Evolutionary conservation across 2,329 filamentous ascomycete species (phyloP).

Genomic region (Clonostachys sp.): DNA sequence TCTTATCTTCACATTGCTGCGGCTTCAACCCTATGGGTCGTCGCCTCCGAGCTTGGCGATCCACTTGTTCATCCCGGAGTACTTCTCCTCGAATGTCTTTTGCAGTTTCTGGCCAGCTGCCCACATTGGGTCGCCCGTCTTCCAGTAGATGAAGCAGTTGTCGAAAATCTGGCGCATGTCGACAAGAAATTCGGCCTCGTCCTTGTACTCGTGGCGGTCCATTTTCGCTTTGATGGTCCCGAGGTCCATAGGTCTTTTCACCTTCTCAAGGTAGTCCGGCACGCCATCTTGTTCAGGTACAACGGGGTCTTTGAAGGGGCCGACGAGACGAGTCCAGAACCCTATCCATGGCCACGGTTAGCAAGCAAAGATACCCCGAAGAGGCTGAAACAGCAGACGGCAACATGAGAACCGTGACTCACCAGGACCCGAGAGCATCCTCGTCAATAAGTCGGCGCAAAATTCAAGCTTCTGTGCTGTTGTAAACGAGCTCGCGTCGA

Average conservation of each 20-base stretch:
- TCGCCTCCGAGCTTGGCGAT: conserved; percentile 45
- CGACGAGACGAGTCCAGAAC: conserved; percentile 63
- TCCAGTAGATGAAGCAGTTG: conserved; percentile 64
- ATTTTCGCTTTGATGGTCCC: conserved; percentile 57
- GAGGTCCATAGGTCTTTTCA: conserved; percentile 60
- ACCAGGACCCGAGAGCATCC: conserved; percentile 61
- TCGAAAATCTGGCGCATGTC: conserved; percentile 59
- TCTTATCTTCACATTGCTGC: too few species aligned
- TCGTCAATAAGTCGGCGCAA: conserved; percentile 50
- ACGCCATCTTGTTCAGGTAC: conserved; percentile 51
- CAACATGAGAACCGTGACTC: conserved; percentile 8
- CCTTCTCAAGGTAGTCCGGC: conserved; percentile 56
- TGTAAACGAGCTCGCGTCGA: conserved; percentile 24
- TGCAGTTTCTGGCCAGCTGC: conserved; percentile 51
- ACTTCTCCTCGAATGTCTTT: conserved; percentile 56
- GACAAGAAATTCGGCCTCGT: conserved; percentile 46
- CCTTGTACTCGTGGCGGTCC: conserved; percentile 45
- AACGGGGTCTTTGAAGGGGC: conserved; percentile 56
- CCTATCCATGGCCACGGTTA: conserved; percentile 26
- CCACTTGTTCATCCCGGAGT: conserved; percentile 54
- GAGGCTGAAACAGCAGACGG: not conserved
- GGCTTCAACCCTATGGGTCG: conserved; percentile 6
- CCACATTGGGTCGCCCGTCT: conserved; percentile 49
- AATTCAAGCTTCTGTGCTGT: conserved; percentile 47
- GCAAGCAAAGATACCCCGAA: not conserved